These are phyloP conservation scores for Fusarium sp. DNA, from an alignment of 2,329 filamentous ascomycete species.

Conservation along the genomic window DNA sequence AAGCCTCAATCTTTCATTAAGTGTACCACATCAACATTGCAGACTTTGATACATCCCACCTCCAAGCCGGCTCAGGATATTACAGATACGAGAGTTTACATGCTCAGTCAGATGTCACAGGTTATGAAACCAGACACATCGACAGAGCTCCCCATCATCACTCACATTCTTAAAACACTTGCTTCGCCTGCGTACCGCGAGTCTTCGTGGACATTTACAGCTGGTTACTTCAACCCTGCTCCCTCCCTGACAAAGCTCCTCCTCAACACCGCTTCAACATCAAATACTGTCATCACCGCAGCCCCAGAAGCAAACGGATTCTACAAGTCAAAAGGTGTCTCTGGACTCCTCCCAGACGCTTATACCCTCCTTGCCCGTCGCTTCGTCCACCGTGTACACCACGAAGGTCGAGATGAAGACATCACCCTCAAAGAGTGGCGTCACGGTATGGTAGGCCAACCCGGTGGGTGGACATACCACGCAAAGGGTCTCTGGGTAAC, in stretches of 20 bases:
- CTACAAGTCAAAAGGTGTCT: slow-evolving; percentile 85
- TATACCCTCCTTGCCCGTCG: slow-evolving; percentile 87
- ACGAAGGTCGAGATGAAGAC: slow-evolving; percentile 57
- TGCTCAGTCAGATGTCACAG: slow-evolving; percentile 86
- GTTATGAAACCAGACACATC: slow-evolving; percentile 80
- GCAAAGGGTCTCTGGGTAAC: slow-evolving; percentile 96
- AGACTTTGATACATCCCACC: slow-evolving; percentile 65
- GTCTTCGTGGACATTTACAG: slow-evolving; percentile 93
- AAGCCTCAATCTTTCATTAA: slow-evolving; percentile 73
- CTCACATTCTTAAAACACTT: slow-evolving; percentile 73
- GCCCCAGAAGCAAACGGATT: slow-evolving; percentile 96
- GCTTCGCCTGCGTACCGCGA: slow-evolving; percentile 67
- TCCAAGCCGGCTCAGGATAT: slow-evolving; percentile 34
- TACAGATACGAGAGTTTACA: slow-evolving; percentile 78
- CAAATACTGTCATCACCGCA: slow-evolving; percentile 87
- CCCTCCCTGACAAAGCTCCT: slow-evolving; percentile 81
- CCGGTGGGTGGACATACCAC: slow-evolving; percentile 95
- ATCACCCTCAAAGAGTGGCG: slow-evolving; percentile 89
- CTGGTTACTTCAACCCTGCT: slow-evolving; percentile 98
- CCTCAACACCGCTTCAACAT: slow-evolving; percentile 71
- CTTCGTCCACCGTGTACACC: slow-evolving; percentile 71
- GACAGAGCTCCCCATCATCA: slow-evolving; percentile 86
- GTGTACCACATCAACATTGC: slow-evolving; percentile 71
- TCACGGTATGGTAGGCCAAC: slow-evolving; percentile 77
- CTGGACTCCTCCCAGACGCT: slow-evolving; percentile 86